Base-by-base conservation (phyloP, 2,329 filamentous ascomycete genomes). In the Botryosphaeria dothidea region DNA sequence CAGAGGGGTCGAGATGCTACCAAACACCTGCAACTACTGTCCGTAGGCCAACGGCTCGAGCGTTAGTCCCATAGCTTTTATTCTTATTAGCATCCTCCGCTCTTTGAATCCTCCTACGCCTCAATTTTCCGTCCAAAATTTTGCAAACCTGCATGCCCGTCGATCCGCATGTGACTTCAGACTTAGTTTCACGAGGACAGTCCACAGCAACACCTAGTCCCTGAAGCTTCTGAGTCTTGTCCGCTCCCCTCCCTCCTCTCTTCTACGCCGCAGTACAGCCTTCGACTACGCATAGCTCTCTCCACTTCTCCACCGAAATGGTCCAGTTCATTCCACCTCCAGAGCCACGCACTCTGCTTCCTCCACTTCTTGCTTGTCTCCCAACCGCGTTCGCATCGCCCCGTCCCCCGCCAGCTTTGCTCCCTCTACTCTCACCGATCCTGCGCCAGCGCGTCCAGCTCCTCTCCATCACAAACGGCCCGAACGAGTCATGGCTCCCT, bases 401-500 rank as follows among this genome's bases (percentile, higher is more conserved):
- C 62, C 81, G 81, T 66, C 85, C 87, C 36, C 87, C 87, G 3
- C 86, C 87, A 57, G 85, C 84, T 29, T 78, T 90, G 11, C 80
- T 89, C 2, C 84, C 85, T 36, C 81, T 89, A 2, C 80, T 90
- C 19, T 86, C 87, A 9, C 87, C 87, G 8, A 86, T 89, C 49
- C 81, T 90, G 3, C 85, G 86, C 66, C 87, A 90, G 74, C 80
- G 86, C 58, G 79, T 89, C 2, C 82, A 85, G 69, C 82, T 92
- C 62, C 81, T 94, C 65, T 85, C 88, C 1, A 79, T 83, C n/a
- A 72, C 78, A 65, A 71, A 72, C 49, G 65, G 80, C 4, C 70
- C 78, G 9, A 77, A 76, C 4, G 86, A 89, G 38, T 86, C 89
- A 61, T 94, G 92, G 91, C 84, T 94, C 17, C 83, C 86, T 0